Evolutionary conservation across 441 rosid species (phyloP), one percentile per base, ranked within the genome.

Genomic region (Hura crepitans): DNA sequence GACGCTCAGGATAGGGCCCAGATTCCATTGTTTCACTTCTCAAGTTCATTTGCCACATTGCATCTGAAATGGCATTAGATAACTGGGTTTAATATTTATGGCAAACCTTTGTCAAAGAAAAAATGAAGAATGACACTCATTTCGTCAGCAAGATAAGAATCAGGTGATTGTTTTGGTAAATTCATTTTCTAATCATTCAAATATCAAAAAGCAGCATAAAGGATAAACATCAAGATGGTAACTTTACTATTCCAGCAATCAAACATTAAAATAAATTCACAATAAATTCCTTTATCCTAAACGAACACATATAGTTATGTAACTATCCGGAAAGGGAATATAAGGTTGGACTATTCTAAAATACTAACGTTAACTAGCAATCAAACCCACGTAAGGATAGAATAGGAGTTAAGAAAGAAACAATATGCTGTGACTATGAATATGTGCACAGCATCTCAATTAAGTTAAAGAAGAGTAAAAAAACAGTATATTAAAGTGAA

Each of bases 41-140:
- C 81, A 91, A 79, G 86, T 77, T 86, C 85, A 93, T 85, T 79
- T 80, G 96, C 98, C 97, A 96, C 92, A 91, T 84, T 63, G 88
- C 91, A 79, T 88, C 99, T 96, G 89, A 78, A 78, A 72, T 35
- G 71, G 60, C 64, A 67, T 51, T 25, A 42, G 15, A 72, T 23
- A 61, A 42, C 42, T 23, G 47, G 50, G 31, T 66, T 75, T 68
- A 70, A 45, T n/a, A 46, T 55, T 35, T 23, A 60, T 31, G 5
- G 23, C 53, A 53, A 70, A 64, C 20, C 15, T 17, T 43, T 47
- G 23, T 27, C 68, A 63, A 66, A 54, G 5, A 60, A 72, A 42
- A 27, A 39, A 53, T 18, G 11, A 5, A 61, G 20, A 49, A 31
- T 8, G 17, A 55, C n/a, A n/a, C 46, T 33, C 64, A 64, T 11